Evolutionary conservation across 768 basidiomycete species (phyloP).

Genomic region (Rhodotorula diobovata): DNA sequence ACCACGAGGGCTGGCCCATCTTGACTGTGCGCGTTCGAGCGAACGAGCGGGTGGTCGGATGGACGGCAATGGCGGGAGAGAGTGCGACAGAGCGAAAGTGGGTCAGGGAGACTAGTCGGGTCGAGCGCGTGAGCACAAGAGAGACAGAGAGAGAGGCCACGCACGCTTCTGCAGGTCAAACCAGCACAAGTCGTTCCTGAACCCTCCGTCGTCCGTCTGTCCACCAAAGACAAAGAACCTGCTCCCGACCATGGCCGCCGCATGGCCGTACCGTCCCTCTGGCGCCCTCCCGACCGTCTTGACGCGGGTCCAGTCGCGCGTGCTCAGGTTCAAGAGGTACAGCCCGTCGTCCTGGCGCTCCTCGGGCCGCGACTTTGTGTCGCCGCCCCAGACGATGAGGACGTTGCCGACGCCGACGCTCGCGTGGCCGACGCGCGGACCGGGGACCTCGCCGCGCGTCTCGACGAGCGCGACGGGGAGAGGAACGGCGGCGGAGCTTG

Average conservation of each 20-base stretch:
- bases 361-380: conserved; percentile 65
- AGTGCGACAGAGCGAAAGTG: too few species aligned
- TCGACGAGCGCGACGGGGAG: conserved; percentile 75
- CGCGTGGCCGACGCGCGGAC: conserved; percentile 90
- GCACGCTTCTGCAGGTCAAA: conserved; percentile 92
- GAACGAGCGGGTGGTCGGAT: not conserved
- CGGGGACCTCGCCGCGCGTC: conserved; percentile 81
- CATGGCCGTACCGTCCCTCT: conserved; percentile 88
- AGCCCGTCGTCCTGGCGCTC: conserved; percentile 87
- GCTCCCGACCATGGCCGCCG: conserved; percentile 84
- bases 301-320: conserved; percentile 91
- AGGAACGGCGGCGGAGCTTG: conserved; percentile 55
- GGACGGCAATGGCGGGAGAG: not conserved
- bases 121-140: not conserved
- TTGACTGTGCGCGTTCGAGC: conserved; percentile 68
- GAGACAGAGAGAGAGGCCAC: conserved; percentile 43
- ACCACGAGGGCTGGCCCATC: conserved; percentile 73
- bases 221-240: conserved; percentile 95
- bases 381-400: conserved; percentile 95
- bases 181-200: conserved; percentile 89
- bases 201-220: conserved; percentile 71
- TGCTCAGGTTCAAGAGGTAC: conserved; percentile 87
- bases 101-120: too few species aligned
- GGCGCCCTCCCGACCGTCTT: conserved; percentile 71
- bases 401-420: conserved; percentile 93